A percentile compares a stretch with the other conserved stretches of the same genome.
Conservation (phyloP, 2,329 filamentous ascomycete species). For the Apiospora kogelbergensis region DNA sequence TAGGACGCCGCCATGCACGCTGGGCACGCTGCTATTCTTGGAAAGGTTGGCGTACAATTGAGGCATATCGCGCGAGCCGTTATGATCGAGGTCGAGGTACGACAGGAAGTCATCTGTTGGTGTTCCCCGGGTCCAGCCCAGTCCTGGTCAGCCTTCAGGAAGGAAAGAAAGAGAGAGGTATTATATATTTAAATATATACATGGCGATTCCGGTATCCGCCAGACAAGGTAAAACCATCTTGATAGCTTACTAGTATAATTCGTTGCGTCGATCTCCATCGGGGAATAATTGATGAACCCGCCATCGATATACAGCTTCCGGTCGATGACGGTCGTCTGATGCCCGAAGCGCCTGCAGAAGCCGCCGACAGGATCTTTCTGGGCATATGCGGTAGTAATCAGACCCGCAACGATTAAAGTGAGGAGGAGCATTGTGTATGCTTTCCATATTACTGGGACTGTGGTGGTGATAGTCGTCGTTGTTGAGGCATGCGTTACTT, state of each 20-base stretch:
- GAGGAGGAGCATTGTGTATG: background rate
- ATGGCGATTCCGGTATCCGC: background rate
- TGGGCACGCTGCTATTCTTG: slow-evolving; percentile 58
- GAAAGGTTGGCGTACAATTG: slow-evolving; percentile 55
- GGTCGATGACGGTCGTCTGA: slow-evolving; percentile 59
- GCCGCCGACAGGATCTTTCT: slow-evolving; percentile 48
- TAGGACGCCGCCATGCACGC: slow-evolving; percentile 43
- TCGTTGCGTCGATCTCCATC: slow-evolving; percentile 44
- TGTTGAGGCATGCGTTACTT: background rate
- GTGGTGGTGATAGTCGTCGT: background rate
- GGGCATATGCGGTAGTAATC: background rate
- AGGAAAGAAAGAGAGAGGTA: background rate
- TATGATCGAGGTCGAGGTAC: slow-evolving; percentile 14
- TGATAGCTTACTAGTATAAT: slow-evolving; percentile 53
- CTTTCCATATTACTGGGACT: background rate
- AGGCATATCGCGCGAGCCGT: slow-evolving; percentile 11
- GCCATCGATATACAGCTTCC: slow-evolving; percentile 62
- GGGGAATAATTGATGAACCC: slow-evolving; percentile 57
- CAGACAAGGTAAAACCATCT: background rate
- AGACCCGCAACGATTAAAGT: background rate
- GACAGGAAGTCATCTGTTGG: slow-evolving; percentile 14
- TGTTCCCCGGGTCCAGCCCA: background rate
- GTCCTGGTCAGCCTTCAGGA: background rate
- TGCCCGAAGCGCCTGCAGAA: slow-evolving; percentile 58
- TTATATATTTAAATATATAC: background rate